phyloP scores from a whole-genome alignment of 2,329 filamentous ascomycete genomes.

The Fusarium dimerum region DNA sequence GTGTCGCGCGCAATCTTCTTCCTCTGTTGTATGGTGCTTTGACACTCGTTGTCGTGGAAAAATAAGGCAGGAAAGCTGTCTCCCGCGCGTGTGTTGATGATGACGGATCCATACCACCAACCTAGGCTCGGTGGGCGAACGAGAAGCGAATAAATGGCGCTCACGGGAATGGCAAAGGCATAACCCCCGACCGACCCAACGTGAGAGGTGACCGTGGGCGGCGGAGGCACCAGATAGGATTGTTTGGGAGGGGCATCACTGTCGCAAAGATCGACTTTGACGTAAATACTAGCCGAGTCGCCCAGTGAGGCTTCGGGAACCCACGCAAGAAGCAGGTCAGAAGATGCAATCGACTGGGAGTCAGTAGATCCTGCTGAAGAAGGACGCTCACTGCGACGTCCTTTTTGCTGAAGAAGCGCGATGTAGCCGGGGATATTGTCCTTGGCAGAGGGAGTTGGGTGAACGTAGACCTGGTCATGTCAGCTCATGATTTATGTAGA shows the following conservation, averaged over 20 bases:
- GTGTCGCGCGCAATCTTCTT: slow-evolving; percentile 80
- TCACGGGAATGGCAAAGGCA: slow-evolving; percentile 88
- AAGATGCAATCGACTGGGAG: slow-evolving; percentile 52
- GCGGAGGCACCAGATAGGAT: slow-evolving; percentile 87
- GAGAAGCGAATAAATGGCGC: slow-evolving; percentile 85
- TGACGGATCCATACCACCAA: slow-evolving; percentile 97
- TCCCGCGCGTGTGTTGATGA: slow-evolving; percentile 88
- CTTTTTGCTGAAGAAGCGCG: slow-evolving; percentile 88
- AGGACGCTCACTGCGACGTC: slow-evolving; percentile 42
- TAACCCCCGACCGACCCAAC: slow-evolving; percentile 74
- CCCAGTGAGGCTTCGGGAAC: slow-evolving; percentile 86
- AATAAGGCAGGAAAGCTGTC: slow-evolving; percentile 95
- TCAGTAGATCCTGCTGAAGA: slow-evolving; percentile 33
- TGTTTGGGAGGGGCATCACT: slow-evolving; percentile 79
- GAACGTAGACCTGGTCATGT: slow-evolving; percentile 77
- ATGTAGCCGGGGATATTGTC: slow-evolving; percentile 96
- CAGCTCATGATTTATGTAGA: slow-evolving; percentile 3
- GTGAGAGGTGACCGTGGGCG: slow-evolving; percentile 81
- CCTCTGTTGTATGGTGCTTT: slow-evolving; percentile 92
- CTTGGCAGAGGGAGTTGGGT: slow-evolving; percentile 88
- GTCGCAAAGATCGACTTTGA: slow-evolving; percentile 90
- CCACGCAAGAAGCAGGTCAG: slow-evolving; percentile 88
- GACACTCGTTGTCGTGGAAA: slow-evolving; percentile 96
- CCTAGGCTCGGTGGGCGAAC: slow-evolving; percentile 90
- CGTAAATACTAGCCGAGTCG: slow-evolving; percentile 83